These are phyloP conservation scores for Hydnomerulius pinastri DNA, from an alignment of 768 basidiomycete genomes.

Conservation along the genomic window DNA sequence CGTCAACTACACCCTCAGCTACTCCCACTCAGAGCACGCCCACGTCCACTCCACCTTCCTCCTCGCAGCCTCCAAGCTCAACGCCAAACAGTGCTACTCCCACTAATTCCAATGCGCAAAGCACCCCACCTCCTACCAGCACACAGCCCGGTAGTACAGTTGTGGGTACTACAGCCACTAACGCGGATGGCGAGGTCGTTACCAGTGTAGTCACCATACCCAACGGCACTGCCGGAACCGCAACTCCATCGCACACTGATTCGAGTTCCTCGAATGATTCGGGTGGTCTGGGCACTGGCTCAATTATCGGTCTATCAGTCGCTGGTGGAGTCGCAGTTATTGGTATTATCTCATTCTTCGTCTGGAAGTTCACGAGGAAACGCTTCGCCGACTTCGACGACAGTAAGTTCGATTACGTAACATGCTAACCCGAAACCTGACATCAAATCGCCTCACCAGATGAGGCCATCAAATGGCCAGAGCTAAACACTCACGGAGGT, in stretches of 20 bases:
- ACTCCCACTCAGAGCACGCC: conserved; percentile 2
- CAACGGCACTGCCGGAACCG: conserved; percentile 21
- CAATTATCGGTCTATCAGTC: conserved; percentile 79
- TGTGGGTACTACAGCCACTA: conserved; percentile 26
- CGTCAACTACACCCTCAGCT: not conserved
- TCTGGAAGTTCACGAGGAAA: conserved; percentile 88
- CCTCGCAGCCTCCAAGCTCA: conserved; percentile 2
- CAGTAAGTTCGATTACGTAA: conserved; percentile 50
- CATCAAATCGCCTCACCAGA: conserved; percentile 38
- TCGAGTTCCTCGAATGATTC: conserved; percentile 22
- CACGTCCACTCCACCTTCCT: conserved; percentile 14
- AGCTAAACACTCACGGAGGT: conserved; percentile 67
- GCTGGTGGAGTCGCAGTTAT: conserved; percentile 77
- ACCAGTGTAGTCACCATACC: conserved; percentile 24
- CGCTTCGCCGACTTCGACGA: conserved; percentile 76
- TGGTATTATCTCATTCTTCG: conserved; percentile 70
- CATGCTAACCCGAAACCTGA: conserved; percentile 7
- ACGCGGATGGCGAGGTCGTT: conserved; percentile 29
- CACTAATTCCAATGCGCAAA: conserved; percentile 5
- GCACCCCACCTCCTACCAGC: not conserved
- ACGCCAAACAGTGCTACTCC: not conserved
- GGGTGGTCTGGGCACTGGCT: conserved; percentile 60
- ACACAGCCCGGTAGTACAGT: not conserved
- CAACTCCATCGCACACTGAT: conserved; percentile 25
- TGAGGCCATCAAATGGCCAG: conserved; percentile 91